Conservation (phyloP, 2,329 filamentous ascomycete species). For the Alternaria burnsii region DNA sequence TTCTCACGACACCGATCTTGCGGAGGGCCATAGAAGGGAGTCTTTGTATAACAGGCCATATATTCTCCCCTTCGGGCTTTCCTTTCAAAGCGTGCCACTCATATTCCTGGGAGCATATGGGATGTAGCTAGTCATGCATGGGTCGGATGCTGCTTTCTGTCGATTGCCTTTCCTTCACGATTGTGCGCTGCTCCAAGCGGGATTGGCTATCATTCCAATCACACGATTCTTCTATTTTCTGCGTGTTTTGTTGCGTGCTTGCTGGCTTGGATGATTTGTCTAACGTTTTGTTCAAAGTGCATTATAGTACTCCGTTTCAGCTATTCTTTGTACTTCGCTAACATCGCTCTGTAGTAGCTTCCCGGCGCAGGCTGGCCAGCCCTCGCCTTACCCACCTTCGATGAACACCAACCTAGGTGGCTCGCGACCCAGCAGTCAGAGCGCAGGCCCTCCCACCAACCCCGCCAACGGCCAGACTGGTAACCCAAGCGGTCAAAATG, state of each 20-base stretch:
- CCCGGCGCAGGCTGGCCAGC: slow-evolving; percentile 4
- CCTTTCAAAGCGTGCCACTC: slow-evolving; percentile 41
- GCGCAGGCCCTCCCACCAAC: not conserved
- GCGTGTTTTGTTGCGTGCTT: slow-evolving; percentile 38
- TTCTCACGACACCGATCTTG: slow-evolving; percentile 48
- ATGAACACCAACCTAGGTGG: slow-evolving; percentile 8
- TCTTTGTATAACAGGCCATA: slow-evolving; percentile 51
- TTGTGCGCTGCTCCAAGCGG: slow-evolving; percentile 38
- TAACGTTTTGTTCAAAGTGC: slow-evolving; percentile 23
- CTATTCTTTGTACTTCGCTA: slow-evolving; percentile 10
- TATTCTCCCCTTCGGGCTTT: slow-evolving; percentile 42
- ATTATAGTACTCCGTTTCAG: slow-evolving; percentile 11
- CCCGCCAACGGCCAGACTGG: not conserved
- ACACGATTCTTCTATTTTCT: slow-evolving; percentile 40
- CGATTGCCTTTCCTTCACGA: slow-evolving; percentile 39
- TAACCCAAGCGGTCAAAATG: not conserved
- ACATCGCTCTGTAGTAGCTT: slow-evolving; percentile 6
- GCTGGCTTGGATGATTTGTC: slow-evolving; percentile 33
- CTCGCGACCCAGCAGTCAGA: slow-evolving; percentile 5
- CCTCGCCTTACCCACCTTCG: slow-evolving; percentile 12
- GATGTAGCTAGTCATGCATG: slow-evolving; percentile 49
- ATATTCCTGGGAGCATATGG: slow-evolving; percentile 40
- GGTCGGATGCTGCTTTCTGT: slow-evolving; percentile 44
- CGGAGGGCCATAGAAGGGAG: slow-evolving; percentile 45
- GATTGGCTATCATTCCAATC: slow-evolving; percentile 52